phyloP scores from a whole-genome alignment of 768 basidiomycete species.

The Clitopilus hobsonii region DNA sequence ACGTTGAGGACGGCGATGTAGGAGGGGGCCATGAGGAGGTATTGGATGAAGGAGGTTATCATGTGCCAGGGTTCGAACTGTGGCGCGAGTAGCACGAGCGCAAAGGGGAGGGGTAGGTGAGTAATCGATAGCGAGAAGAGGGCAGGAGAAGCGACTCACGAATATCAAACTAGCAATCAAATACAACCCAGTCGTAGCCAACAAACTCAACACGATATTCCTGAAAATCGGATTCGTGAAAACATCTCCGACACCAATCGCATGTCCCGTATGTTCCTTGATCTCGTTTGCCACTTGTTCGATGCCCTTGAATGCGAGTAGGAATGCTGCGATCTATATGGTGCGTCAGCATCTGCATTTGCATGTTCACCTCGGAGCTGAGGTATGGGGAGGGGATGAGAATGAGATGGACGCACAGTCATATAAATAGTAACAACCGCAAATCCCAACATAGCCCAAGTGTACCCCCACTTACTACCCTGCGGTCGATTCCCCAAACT shows the following conservation, averaged over 20 bases:
- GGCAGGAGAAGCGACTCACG: slow-evolving; percentile 43
- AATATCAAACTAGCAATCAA: slow-evolving; percentile 78
- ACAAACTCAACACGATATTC: slow-evolving; percentile 79
- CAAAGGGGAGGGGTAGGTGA: slow-evolving; percentile 4
- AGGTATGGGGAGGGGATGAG: neutral
- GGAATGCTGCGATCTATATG: slow-evolving; percentile 65
- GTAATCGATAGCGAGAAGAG: neutral
- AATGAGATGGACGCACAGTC: slow-evolving; percentile 59
- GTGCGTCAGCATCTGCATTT: neutral
- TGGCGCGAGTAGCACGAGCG: too few relatives aligned
- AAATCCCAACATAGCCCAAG: slow-evolving; percentile 81
- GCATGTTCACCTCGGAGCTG: too few relatives aligned
- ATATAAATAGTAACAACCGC: slow-evolving; percentile 93
- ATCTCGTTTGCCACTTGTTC: slow-evolving; percentile 43
- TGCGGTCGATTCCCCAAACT: slow-evolving; percentile 90
- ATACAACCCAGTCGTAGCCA: slow-evolving; percentile 90
- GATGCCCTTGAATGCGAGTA: slow-evolving; percentile 81
- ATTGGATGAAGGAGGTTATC: slow-evolving; percentile 95
- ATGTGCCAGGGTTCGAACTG: slow-evolving; percentile 98
- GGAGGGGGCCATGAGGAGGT: slow-evolving; percentile 86
- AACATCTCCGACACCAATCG: slow-evolving; percentile 51
- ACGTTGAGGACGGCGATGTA: slow-evolving; percentile 94
- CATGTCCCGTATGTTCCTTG: slow-evolving; percentile 25
- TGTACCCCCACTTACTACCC: slow-evolving; percentile 86
- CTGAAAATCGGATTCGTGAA: slow-evolving; percentile 80